These are phyloP conservation scores for Corymbia citriodora DNA, from an alignment of 441 rosid species.

Conservation along the genomic window DNA sequence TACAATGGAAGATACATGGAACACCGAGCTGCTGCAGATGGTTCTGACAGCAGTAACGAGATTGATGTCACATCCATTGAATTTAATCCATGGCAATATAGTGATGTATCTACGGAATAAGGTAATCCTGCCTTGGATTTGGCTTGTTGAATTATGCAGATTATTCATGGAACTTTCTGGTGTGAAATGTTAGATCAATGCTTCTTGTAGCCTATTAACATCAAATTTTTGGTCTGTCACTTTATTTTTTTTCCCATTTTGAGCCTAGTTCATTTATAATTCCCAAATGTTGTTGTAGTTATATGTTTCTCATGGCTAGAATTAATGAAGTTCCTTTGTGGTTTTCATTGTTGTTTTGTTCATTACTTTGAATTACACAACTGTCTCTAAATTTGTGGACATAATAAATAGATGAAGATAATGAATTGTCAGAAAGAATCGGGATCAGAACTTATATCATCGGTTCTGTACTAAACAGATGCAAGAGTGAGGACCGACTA, in stretches of 20 bases:
- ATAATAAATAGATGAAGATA: not conserved
- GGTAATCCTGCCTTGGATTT: not conserved
- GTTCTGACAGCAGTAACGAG: constrained; percentile 32
- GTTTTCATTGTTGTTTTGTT: not conserved
- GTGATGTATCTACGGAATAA: constrained; percentile 41
- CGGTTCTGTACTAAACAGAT: not conserved
- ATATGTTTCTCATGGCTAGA: not conserved
- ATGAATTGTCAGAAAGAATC: not conserved
- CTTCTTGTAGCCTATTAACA: not conserved
- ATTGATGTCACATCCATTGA: constrained; percentile 35
- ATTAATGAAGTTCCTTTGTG: not conserved
- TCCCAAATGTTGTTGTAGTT: not conserved
- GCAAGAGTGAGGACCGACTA: not conserved
- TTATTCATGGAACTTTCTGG: constrained; percentile 9
- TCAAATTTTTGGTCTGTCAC: not conserved
- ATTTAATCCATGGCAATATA: constrained; percentile 66
- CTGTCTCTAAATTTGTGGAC: not conserved
- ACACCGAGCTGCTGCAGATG: constrained; percentile 54
- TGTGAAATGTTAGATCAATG: constrained; percentile 6
- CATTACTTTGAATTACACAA: not conserved
- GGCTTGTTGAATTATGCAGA: not conserved
- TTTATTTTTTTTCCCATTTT: not conserved
- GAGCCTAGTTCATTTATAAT: not conserved
- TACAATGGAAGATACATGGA: constrained; percentile 76
- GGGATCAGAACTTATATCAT: not conserved